phyloP scores from a whole-genome alignment of 441 rosid genomes.

The Euphorbia corollata region DNA sequence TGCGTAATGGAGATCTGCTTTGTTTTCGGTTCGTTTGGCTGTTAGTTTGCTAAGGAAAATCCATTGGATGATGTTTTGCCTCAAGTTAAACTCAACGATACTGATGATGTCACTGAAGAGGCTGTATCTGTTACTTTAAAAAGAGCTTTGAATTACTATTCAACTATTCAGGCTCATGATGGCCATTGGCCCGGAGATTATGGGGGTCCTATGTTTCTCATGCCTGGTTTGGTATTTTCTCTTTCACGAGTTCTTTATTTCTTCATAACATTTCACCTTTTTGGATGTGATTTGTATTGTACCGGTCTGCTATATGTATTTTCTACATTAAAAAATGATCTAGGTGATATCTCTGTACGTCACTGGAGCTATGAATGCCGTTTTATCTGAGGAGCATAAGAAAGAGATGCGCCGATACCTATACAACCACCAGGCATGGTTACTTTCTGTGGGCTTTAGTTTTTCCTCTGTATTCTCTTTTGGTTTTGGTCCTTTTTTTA shows the following conservation, averaged over 20 bases:
- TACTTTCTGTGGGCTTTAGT: not conserved
- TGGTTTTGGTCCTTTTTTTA: not conserved
- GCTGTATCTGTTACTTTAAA: conserved; percentile 38
- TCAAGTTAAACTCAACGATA: conserved; percentile 37
- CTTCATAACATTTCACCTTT: not conserved
- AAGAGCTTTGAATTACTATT: conserved; percentile 61
- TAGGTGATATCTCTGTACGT: conserved; percentile 71
- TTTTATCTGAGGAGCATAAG: conserved; percentile 64
- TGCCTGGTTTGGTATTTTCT: conserved; percentile 68
- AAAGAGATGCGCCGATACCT: conserved; percentile 81
- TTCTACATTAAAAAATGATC: not conserved
- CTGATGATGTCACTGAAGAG: conserved; percentile 35
- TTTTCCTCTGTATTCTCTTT: not conserved
- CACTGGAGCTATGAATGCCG: conserved; percentile 76
- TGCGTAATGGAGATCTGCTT: not conserved
- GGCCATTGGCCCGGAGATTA: conserved; percentile 99
- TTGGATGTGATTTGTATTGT: not conserved
- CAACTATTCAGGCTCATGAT: conserved; percentile 68
- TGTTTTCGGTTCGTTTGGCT: not conserved
- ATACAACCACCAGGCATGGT: conserved; percentile 77
- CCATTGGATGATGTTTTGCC: conserved; percentile 32
- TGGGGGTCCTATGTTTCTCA: conserved; percentile 94
- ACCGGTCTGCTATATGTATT: not conserved
- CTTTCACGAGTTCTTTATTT: not conserved
- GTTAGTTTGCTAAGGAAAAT: conserved; percentile 59